These are phyloP conservation scores for Pythium aquatile DNA, from an alignment of 352 stramenopile species.

Conservation along the genomic window DNA sequence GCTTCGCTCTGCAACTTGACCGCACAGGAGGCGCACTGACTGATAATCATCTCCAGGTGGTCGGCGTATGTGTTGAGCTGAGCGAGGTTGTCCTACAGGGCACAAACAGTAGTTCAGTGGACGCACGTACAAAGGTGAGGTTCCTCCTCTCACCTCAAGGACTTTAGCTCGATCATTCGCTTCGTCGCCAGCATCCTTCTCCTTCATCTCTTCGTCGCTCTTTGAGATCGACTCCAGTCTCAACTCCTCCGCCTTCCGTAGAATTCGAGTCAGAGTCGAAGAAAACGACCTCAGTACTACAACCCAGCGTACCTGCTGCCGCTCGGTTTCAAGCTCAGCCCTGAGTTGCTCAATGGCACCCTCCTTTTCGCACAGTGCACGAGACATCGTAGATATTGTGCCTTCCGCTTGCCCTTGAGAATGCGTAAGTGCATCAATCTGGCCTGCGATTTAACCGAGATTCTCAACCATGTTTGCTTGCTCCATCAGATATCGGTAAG, in stretches of 20 bases:
- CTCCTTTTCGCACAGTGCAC: neutral
- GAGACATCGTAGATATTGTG: neutral
- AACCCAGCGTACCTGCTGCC: constrained; percentile 16
- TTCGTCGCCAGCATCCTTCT: constrained; percentile 28
- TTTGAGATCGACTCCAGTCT: constrained; percentile 6
- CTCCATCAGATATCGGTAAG: neutral
- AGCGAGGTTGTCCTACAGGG: constrained; percentile 58
- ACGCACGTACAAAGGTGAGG: neutral
- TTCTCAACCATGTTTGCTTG: no score
- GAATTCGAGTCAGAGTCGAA: neutral
- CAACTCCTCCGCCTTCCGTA: neutral
- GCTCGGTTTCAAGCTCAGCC: constrained; percentile 7
- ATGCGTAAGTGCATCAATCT: neutral
- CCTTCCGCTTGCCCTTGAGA: neutral
- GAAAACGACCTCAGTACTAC: neutral
- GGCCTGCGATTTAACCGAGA: neutral
- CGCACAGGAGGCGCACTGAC: constrained; percentile 64
- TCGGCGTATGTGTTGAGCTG: constrained; percentile 82
- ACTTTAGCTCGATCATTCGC: constrained; percentile 46
- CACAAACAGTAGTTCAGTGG: neutral
- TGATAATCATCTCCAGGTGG: constrained; percentile 73
- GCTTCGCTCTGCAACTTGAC: constrained; percentile 68
- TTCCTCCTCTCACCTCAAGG: constrained; percentile 47
- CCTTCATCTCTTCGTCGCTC: neutral
- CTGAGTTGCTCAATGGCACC: neutral